Conservation (phyloP, 306 rosid species). For the Boehmeria nivea region DNA sequence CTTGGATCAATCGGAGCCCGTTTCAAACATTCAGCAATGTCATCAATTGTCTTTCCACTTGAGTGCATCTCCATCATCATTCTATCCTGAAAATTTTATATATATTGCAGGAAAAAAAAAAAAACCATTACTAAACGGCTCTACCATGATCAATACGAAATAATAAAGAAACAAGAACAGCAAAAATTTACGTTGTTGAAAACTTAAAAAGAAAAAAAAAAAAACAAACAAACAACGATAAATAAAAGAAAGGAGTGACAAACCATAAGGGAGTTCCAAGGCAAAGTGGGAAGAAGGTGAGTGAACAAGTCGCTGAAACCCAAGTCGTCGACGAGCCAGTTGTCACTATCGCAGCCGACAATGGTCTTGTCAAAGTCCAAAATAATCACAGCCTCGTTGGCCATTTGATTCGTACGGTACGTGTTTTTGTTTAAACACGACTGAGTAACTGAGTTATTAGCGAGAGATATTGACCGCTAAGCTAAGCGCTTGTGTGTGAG, state of each 20-base stretch:
- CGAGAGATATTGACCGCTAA: no score
- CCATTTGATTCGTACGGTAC: not conserved
- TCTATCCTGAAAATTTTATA: constrained; percentile 40
- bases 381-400: constrained; percentile 25
- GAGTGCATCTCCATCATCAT: constrained; percentile 56
- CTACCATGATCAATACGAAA: no score
- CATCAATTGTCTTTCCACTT: constrained; percentile 43
- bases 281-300: constrained; percentile 44
- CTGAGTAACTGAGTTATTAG: no score
- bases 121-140: no score
- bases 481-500: no score
- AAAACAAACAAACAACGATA: constrained; percentile 2
- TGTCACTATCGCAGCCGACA: constrained; percentile 60
- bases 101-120: no score
- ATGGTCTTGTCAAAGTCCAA: constrained; percentile 66
- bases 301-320: constrained; percentile 42
- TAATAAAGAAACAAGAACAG: no score
- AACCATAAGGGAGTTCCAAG: constrained; percentile 67
- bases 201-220: not conserved
- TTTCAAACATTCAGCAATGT: constrained; percentile 38
- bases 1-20: constrained; percentile 43
- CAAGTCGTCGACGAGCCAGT: constrained; percentile 56
- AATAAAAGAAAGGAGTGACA: not conserved
- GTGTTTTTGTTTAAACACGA: no score
- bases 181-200: no score